phyloP scores from a whole-genome alignment of 805 yeast genomes.

The Wickerhamiella cacticola region DNA sequence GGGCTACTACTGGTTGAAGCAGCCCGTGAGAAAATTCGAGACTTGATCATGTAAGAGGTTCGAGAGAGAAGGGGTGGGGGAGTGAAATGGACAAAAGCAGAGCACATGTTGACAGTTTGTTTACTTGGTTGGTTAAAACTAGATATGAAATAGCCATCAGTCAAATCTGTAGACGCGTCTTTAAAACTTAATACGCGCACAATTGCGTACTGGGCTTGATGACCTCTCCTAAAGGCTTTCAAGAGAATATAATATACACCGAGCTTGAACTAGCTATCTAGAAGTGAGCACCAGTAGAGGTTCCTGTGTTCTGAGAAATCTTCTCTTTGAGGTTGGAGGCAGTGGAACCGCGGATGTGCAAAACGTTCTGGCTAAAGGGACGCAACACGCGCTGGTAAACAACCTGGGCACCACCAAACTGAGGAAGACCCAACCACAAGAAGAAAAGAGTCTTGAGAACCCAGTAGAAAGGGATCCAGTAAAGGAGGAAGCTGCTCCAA shows the following conservation, averaged over 20 bases:
- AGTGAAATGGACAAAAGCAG: too few relatives aligned
- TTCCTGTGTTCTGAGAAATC: constrained; percentile 14
- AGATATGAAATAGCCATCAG: too few relatives aligned
- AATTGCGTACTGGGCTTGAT: too few relatives aligned
- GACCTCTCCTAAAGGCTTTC: too few relatives aligned
- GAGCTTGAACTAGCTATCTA: neutral
- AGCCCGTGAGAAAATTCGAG: constrained; percentile 3
- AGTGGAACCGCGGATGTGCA: constrained; percentile 24
- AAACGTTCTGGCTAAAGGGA: constrained; percentile 40
- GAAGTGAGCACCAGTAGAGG: constrained; percentile 9
- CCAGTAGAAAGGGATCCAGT: constrained; percentile 96
- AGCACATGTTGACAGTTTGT: too few relatives aligned
- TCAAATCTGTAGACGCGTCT: too few relatives aligned
- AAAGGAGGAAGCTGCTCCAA: constrained; percentile 86
- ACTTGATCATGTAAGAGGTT: constrained; percentile 2
- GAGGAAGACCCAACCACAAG: constrained; percentile 78
- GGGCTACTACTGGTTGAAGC: constrained; percentile 16
- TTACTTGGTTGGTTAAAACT: too few relatives aligned
- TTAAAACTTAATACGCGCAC: too few relatives aligned
- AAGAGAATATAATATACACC: too few relatives aligned
- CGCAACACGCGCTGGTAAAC: constrained; percentile 54
- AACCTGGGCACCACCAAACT: constrained; percentile 70
- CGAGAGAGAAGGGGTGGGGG: neutral
- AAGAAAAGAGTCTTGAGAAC: constrained; percentile 80
- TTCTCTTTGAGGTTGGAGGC: constrained; percentile 26